Evolutionary conservation across 306 rosid genomes (phyloP).

Genomic region (Amphicarpaea edgeworthii): DNA sequence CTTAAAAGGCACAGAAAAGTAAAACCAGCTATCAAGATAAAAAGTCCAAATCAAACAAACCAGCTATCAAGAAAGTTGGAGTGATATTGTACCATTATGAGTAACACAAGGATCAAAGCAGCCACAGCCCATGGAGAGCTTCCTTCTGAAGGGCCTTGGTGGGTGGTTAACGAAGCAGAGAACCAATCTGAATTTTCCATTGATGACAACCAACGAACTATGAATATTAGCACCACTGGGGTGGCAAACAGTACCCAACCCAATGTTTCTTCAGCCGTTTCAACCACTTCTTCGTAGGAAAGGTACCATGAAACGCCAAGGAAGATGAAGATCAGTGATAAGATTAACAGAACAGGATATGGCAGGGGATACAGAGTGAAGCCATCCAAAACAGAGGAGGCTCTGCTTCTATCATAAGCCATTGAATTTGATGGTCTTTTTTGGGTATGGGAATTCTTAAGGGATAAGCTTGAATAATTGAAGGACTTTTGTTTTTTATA

Average conservation of each 20-base stretch:
- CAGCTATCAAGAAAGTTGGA: slow-evolving; percentile 76
- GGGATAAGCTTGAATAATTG: background rate
- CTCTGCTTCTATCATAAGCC: slow-evolving; percentile 61
- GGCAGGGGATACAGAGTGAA: slow-evolving; percentile 76
- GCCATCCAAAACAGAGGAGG: slow-evolving; percentile 60
- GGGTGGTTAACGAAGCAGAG: slow-evolving; percentile 51
- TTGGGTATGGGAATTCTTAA: slow-evolving; percentile 29
- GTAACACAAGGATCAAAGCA: slow-evolving; percentile 74
- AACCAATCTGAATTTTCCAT: slow-evolving; percentile 62
- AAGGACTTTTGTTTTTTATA: slow-evolving; percentile 1
- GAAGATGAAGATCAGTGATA: slow-evolving; percentile 66
- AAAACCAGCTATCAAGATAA: slow-evolving; percentile 24
- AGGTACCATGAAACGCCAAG: slow-evolving; percentile 75
- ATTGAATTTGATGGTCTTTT: slow-evolving; percentile 40
- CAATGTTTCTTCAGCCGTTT: slow-evolving; percentile 57
- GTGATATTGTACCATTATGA: slow-evolving; percentile 71
- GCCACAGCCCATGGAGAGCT: slow-evolving; percentile 98
- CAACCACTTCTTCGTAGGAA: slow-evolving; percentile 67
- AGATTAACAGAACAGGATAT: slow-evolving; percentile 77
- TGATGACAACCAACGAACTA: slow-evolving; percentile 74
- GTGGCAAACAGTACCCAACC: slow-evolving; percentile 63
- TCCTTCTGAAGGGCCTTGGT: slow-evolving; percentile 69
- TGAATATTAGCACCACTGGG: slow-evolving; percentile 60
- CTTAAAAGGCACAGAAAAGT: background rate
- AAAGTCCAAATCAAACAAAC: slow-evolving; percentile 47